Conservation (phyloP, 108 stramenopile genomes). For the Cyclotella atomus region DNA sequence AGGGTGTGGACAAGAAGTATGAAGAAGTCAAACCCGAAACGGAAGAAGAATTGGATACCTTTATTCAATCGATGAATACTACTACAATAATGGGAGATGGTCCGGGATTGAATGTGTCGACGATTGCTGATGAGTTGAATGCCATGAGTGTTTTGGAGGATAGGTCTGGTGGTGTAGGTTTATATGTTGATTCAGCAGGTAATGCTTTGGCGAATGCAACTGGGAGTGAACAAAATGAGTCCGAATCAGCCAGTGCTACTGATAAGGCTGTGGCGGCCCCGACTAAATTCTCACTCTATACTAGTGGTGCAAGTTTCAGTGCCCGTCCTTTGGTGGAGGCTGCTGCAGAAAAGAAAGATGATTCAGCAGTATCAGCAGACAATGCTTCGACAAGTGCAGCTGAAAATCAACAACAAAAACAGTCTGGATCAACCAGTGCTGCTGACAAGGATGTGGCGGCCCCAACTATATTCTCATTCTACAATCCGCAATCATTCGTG, state of each 20-base stretch:
- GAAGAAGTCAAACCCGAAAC: constrained; percentile 5
- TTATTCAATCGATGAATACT: constrained; percentile 1
- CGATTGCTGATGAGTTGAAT: constrained; percentile 3
- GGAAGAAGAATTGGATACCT: constrained; percentile 9
- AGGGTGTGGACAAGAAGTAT: background rate
- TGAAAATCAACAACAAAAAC: background rate
- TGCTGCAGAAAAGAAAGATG: background rate
- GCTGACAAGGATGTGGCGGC: background rate
- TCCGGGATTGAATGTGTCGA: background rate
- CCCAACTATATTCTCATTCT: background rate
- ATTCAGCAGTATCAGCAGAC: background rate
- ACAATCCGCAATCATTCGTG: background rate
- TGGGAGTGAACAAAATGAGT: too few relatives aligned
- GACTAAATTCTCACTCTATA: constrained; percentile 4
- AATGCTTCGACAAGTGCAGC: too few relatives aligned
- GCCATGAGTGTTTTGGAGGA: background rate
- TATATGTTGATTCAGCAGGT: background rate
- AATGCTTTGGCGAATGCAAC: too few relatives aligned
- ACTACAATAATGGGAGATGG: too few relatives aligned
- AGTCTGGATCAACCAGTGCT: background rate
- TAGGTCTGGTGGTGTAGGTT: background rate
- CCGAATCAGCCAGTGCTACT: too few relatives aligned
- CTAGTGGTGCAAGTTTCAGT: background rate
- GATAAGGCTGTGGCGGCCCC: background rate
- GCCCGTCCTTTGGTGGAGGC: background rate